phyloP scores from a whole-genome alignment of 768 basidiomycete genomes.

The Pulveroboletus frians region DNA sequence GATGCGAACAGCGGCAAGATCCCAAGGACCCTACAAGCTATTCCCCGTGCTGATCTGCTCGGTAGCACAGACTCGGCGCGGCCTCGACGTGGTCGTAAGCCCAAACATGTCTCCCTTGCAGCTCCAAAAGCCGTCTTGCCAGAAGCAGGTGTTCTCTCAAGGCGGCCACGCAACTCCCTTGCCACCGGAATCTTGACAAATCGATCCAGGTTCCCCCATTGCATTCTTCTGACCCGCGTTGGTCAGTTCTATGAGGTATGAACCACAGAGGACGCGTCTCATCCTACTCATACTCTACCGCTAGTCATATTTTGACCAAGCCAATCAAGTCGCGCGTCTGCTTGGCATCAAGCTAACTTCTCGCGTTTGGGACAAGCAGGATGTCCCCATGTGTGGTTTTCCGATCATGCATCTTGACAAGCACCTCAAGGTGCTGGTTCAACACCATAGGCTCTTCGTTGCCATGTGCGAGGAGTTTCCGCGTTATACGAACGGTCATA shows the following conservation, averaged over 20 bases:
- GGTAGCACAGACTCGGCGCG: slow-evolving; percentile 1
- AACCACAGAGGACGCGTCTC: neutral
- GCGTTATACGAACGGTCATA: slow-evolving; percentile 42
- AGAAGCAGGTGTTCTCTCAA: slow-evolving; percentile 3
- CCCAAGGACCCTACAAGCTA: neutral
- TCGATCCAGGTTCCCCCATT: slow-evolving; percentile 74
- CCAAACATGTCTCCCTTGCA: neutral
- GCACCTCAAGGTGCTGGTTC: slow-evolving; percentile 80
- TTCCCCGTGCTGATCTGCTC: neutral
- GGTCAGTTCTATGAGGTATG: slow-evolving; percentile 93
- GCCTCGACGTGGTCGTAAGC: slow-evolving; percentile 18
- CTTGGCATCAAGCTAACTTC: slow-evolving; percentile 81
- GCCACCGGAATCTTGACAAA: slow-evolving; percentile 70
- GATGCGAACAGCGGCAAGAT: neutral
- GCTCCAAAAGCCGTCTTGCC: neutral
- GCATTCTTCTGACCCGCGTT: slow-evolving; percentile 84
- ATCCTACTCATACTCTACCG: slow-evolving; percentile 3
- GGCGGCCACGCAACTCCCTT: slow-evolving; percentile 44
- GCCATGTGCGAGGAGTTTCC: slow-evolving; percentile 93
- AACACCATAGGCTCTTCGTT: slow-evolving; percentile 77
- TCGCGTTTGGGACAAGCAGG: slow-evolving; percentile 64
- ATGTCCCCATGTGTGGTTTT: slow-evolving; percentile 86
- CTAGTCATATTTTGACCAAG: slow-evolving; percentile 94
- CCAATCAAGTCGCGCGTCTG: slow-evolving; percentile 65
- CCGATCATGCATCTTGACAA: slow-evolving; percentile 81